These are phyloP conservation scores for Daldinia sp. DNA, from an alignment of 2,329 filamentous ascomycete genomes.

Conservation along the genomic window DNA sequence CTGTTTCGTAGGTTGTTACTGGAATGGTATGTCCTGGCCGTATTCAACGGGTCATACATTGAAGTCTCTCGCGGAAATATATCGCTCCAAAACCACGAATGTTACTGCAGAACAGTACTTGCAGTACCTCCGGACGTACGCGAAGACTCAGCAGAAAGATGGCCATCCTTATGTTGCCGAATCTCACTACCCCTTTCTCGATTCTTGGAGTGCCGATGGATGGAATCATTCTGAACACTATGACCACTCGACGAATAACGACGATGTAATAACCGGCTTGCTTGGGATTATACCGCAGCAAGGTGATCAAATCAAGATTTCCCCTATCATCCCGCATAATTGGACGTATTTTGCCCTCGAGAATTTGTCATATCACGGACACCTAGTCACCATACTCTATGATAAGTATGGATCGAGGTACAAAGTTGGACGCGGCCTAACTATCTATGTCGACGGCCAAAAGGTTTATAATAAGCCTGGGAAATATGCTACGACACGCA, in stretches of 20 bases:
- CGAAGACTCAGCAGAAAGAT: constrained; percentile 51
- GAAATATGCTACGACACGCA: constrained; percentile 26
- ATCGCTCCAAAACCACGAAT: constrained; percentile 46
- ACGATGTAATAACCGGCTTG: constrained; percentile 55
- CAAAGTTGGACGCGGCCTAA: constrained; percentile 46
- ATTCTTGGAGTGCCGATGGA: constrained; percentile 49
- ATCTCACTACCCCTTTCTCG: constrained; percentile 51
- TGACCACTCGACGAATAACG: constrained; percentile 55
- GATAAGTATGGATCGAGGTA: constrained; percentile 52
- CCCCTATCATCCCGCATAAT: constrained; percentile 50
- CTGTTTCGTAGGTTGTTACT: constrained; percentile 49
- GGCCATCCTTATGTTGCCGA: constrained; percentile 55
- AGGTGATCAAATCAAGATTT: constrained; percentile 50
- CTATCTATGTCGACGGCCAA: constrained; percentile 49
- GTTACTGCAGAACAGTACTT: constrained; percentile 51
- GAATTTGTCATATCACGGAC: constrained; percentile 54
- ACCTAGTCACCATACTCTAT: constrained; percentile 52
- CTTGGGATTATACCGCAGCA: constrained; percentile 52
- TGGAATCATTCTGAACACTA: constrained; percentile 54
- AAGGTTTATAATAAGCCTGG: constrained; percentile 42
- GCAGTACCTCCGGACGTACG: constrained; percentile 50
- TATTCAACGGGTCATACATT: constrained; percentile 53
- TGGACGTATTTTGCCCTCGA: constrained; percentile 54
- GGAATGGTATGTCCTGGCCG: constrained; percentile 58
- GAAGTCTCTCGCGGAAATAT: constrained; percentile 51